Conservation (phyloP, 2,329 filamentous ascomycete species). For the Alternaria metachromatica region DNA sequence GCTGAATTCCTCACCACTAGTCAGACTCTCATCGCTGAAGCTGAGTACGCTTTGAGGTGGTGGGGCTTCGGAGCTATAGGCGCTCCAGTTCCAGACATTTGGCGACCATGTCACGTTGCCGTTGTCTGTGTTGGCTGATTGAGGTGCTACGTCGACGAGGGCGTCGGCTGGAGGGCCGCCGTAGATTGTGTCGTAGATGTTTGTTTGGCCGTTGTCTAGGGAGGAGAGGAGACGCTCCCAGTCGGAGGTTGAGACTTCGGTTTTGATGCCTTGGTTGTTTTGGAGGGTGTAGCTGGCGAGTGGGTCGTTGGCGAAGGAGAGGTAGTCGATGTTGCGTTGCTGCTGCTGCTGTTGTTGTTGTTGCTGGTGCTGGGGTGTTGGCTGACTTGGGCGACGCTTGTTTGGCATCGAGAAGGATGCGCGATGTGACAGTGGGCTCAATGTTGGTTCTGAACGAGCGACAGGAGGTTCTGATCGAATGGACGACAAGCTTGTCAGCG, state of each 20-base stretch:
- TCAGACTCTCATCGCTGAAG: slow-evolving; percentile 66
- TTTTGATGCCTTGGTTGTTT: slow-evolving; percentile 47
- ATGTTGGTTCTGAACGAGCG: slow-evolving; percentile 56
- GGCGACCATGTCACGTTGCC: slow-evolving; percentile 46
- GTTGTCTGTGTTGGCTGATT: slow-evolving; percentile 36
- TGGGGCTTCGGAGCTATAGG: slow-evolving; percentile 33
- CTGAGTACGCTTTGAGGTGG: slow-evolving; percentile 63
- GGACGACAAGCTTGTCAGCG: slow-evolving; percentile 60
- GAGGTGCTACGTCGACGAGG: slow-evolving; percentile 41
- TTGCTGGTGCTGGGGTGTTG: slow-evolving; percentile 27
- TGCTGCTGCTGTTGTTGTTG: slow-evolving; percentile 29
- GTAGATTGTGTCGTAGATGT: slow-evolving; percentile 85
- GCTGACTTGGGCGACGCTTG: slow-evolving; percentile 45
- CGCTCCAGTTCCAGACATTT: slow-evolving; percentile 44
- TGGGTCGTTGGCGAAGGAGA: slow-evolving; percentile 54
- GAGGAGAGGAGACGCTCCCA: slow-evolving; percentile 84
- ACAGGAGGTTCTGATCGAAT: slow-evolving; percentile 54
- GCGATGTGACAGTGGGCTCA: slow-evolving; percentile 50
- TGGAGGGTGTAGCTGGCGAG: slow-evolving; percentile 38
- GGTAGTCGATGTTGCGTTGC: slow-evolving; percentile 55
- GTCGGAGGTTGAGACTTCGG: slow-evolving; percentile 67
- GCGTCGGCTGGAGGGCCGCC: slow-evolving; percentile 64
- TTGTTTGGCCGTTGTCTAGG: slow-evolving; percentile 79
- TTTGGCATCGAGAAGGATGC: slow-evolving; percentile 40
- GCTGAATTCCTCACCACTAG: slow-evolving; percentile 57